These are phyloP conservation scores for Exophiala alcalophila DNA, from an alignment of 2,329 filamentous ascomycete species.

Conservation along the genomic window DNA sequence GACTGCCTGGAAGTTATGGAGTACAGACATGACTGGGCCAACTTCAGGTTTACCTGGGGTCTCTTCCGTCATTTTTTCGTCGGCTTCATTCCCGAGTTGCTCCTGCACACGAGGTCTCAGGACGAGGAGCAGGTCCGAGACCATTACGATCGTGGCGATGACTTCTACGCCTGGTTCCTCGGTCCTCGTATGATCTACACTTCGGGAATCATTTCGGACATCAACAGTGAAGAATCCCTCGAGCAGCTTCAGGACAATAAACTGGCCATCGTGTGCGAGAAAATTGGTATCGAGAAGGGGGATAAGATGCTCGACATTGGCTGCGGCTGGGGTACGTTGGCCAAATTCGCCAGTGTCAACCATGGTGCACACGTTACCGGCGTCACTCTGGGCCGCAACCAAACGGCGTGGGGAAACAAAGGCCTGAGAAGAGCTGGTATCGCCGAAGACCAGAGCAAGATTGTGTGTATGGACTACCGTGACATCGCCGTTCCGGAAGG, in stretches of 20 bases:
- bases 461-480: slow-evolving; percentile 96
- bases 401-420: slow-evolving; percentile 94
- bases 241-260: slow-evolving; percentile 99
- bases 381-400: slow-evolving; percentile 91
- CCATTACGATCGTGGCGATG: slow-evolving; percentile 96
- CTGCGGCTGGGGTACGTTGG: slow-evolving; percentile 96
- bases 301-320: slow-evolving; percentile 90
- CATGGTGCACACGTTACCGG: slow-evolving; percentile 83
- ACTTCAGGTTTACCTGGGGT: slow-evolving; percentile 81
- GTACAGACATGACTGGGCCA: slow-evolving; percentile 95
- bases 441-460: slow-evolving; percentile 80
- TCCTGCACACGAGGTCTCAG: slow-evolving; percentile 89
- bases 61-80: slow-evolving; percentile 87
- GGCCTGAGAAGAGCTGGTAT: slow-evolving; percentile 80
- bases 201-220: slow-evolving; percentile 86
- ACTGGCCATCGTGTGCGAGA: slow-evolving; percentile 89
- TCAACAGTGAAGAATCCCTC: slow-evolving; percentile 80
- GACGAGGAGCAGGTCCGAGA: slow-evolving; percentile 91
- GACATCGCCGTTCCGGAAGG: slow-evolving; percentile 79
- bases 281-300: slow-evolving; percentile 78
- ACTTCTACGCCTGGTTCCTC: slow-evolving; percentile 98
- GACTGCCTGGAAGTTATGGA: slow-evolving; percentile 86
- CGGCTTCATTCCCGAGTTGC: slow-evolving; percentile 81
- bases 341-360: slow-evolving; percentile 87
- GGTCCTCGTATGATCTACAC: slow-evolving; percentile 99